Base-by-base conservation (phyloP, 129 eudicot genomes). In the Flaveria ramosissima region DNA sequence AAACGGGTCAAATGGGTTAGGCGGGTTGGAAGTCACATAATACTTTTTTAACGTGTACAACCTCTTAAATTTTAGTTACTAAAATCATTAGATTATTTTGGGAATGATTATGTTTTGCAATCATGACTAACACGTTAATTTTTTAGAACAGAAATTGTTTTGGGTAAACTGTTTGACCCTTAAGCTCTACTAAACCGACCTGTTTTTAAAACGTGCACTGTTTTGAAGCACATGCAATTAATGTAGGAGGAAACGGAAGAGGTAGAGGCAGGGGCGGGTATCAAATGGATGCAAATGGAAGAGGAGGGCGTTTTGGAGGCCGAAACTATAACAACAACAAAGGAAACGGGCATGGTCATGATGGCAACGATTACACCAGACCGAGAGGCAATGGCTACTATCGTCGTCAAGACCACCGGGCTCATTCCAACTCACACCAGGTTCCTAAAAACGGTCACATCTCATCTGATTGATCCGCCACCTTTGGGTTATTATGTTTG, bases 181-280 rank as follows among this genome's bases (percentile, higher is more conserved):
- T 60, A 23, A 11, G n/a, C n/a, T 24, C 0, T 24, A 11, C 39
- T 13, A 23, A 60, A 60, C 26, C 39, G 15, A 57, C 56, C 56
- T 7, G 8, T 50, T 50, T 50, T 14, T 50, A 50, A 3, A 13
- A 52, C 2, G 23, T n/a, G 9, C 15, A 50, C 60, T 14, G 23
- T 52, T 52, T 7, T 57, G 13, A 57, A 57, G 30, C 32, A 1
- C 39, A 11, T 56, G 26, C 39, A 41, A 57, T 55, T 15, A 27
- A 50, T 82, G 70, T 82, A 92, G 98, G 98, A 67, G 64, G 64
- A 17, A 45, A 12, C 11, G 89, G 88, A 75, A 78, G 91, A 73
- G 98, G 98, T 56, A 86, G 96, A 80, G 96, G 93, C 78, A 86
- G 96, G 84, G 76, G 83, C 10, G 76, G 89, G 50, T 82, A 89